Base-by-base conservation (phyloP, 805 yeast species). In the Candida andamanensis region DNA sequence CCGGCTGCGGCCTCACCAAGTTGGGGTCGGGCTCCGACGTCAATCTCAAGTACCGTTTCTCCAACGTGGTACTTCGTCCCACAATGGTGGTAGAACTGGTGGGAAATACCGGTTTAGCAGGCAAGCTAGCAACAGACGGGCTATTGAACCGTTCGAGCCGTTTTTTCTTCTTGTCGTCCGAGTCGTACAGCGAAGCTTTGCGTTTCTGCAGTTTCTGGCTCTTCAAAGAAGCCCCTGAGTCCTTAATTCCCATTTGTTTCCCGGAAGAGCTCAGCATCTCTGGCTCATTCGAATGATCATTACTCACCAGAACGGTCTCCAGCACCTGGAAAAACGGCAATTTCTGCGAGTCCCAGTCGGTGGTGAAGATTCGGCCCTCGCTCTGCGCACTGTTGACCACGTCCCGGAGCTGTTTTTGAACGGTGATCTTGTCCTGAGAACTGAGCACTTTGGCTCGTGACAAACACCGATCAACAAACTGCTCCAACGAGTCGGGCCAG, bases 11-110 rank as follows among this genome's bases (percentile, higher is more conserved):
- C 28, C 98, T 68, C 2, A 90, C 96, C 17, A 69, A 60, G 2
- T 74, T 72, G 0, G 97, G 96, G 41, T 85, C 84, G 0, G 97
- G 96, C 31, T 80, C 95, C 2, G 95, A 84, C 0, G 98, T 92
- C 38, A 92, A 60, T 39, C 97, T 69, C 15, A 86, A 60, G 51
- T 87, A 90, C 26, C 74, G 64, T 54, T 90, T 92, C 45, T 87
- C 96, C 15, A 90, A 52, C 2, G 51, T 63, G 32, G 68, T 67
- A 47, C 82, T 71, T 1, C 74, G 67, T 0, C 98, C 98, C 8
- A 81, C 44, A 8, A 74, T 48, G 44, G 19, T 19, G 8, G 64
- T 38, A 41, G n/a, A 27, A 18, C 34, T 30, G 4, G 31, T 22
- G 14, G 29, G 17, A 6, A 29, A 15, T 18, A 13, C 18, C n/a